phyloP scores from a whole-genome alignment of 2,329 filamentous ascomycete species.

The Arachnopeziza araneosa region DNA sequence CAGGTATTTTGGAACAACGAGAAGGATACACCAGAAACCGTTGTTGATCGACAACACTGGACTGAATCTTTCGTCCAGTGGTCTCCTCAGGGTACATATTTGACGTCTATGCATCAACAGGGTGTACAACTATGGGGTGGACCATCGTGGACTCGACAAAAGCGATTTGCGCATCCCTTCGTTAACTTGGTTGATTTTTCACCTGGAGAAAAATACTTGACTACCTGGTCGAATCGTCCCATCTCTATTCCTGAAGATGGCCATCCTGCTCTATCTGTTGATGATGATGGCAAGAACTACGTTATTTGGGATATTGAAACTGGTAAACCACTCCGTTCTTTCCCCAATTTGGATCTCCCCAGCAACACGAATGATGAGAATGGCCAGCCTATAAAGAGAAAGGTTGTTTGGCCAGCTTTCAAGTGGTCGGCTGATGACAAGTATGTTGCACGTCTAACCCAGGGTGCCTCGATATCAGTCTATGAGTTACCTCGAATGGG shows the following conservation, averaged over 20 bases:
- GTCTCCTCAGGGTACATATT: conserved; percentile 90
- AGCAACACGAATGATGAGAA: conserved; percentile 54
- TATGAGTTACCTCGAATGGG: conserved; percentile 89
- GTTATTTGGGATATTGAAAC: conserved; percentile 97
- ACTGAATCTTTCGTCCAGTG: conserved; percentile 97
- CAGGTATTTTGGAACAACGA: conserved; percentile 99
- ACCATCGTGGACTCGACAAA: conserved; percentile 79
- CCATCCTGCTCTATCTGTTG: conserved; percentile 75
- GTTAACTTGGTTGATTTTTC: conserved; percentile 97
- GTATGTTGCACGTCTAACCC: conserved; percentile 88
- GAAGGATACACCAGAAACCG: conserved; percentile 77
- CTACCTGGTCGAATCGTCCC: conserved; percentile 93
- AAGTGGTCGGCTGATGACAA: conserved; percentile 99
- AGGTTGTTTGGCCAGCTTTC: conserved; percentile 97
- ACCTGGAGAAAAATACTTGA: conserved; percentile 84
- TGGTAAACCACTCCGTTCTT: conserved; percentile 83
- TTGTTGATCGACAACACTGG: conserved; percentile 93
- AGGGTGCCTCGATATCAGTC: conserved; percentile 81
- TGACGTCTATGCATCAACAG: conserved; percentile 91
- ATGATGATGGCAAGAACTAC: conserved; percentile 99
- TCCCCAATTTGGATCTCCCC: conserved; percentile 80
- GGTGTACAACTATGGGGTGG: conserved; percentile 98
- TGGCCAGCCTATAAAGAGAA: conserved; percentile 70
- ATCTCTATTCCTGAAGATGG: conserved; percentile 87
- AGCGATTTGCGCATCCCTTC: conserved; percentile 89